phyloP scores from a whole-genome alignment of 2,329 filamentous ascomycete genomes.

The Penicillium hordei region DNA sequence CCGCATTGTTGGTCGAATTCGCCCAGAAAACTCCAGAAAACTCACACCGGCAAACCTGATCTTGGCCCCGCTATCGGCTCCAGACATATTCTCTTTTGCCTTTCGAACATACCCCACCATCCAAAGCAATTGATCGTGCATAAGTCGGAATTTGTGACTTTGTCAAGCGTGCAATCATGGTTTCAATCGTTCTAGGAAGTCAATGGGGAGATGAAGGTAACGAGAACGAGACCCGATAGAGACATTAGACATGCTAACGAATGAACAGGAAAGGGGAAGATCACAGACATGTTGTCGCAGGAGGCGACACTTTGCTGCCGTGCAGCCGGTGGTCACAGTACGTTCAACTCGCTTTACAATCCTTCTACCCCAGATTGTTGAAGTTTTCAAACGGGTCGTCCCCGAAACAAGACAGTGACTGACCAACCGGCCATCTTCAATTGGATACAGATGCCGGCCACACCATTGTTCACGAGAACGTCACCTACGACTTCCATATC shows the following conservation, averaged over 20 bases:
- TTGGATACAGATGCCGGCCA: conserved; percentile 43
- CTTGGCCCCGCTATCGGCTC: conserved; percentile 14
- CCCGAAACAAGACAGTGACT: conserved; percentile 1
- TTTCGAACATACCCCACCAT: conserved; percentile 11
- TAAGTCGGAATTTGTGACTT: neutral
- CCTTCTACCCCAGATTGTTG: neutral
- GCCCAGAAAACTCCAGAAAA: conserved; percentile 1
- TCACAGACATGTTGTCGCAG: conserved; percentile 49
- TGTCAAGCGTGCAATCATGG: conserved; percentile 27
- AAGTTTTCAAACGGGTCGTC: neutral
- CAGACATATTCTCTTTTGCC: conserved; percentile 6
- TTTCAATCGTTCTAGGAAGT: conserved; percentile 48
- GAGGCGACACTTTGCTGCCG: conserved; percentile 46
- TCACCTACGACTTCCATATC: conserved; percentile 52
- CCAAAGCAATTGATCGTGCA: conserved; percentile 6
- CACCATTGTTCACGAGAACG: conserved; percentile 48
- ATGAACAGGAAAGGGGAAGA: conserved; percentile 47
- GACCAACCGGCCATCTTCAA: conserved; percentile 6
- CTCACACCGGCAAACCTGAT: conserved; percentile 8
- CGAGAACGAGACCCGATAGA: conserved; percentile 2
- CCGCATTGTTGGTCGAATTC: neutral
- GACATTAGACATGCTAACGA: conserved; percentile 9
- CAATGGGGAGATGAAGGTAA: conserved; percentile 52
- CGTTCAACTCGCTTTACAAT: conserved; percentile 20
- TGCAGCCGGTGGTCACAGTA: conserved; percentile 50